phyloP scores from a whole-genome alignment of 768 basidiomycete species.

The Pluteus cervinus region DNA sequence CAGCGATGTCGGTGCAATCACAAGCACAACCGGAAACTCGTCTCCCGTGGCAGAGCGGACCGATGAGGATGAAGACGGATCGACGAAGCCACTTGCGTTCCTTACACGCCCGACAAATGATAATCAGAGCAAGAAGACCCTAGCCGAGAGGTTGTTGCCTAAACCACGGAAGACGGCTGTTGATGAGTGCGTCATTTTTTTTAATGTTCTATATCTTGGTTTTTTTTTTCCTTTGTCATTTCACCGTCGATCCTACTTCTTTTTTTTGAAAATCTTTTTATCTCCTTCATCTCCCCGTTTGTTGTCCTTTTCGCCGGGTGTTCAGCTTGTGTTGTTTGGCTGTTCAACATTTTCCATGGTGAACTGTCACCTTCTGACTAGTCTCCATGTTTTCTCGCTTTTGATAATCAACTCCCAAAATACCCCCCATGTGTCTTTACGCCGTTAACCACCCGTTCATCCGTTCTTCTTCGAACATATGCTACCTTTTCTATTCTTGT shows the following conservation, averaged over 20 bases:
- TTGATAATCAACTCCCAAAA: no score
- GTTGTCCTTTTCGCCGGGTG: no score
- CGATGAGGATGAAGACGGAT: conserved; percentile 15
- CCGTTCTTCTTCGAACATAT: no score
- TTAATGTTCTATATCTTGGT: conserved; percentile 6
- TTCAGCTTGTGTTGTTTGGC: no score
- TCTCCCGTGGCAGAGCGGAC: conserved; percentile 30
- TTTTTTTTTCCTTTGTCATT: conserved; percentile 4
- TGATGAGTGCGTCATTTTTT: conserved; percentile 42
- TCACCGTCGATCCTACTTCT: conserved; percentile 2
- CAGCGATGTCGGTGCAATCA: conserved; percentile 48
- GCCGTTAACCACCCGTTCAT: no score
- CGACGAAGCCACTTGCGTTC: conserved; percentile 20
- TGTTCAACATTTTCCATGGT: no score
- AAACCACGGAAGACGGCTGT: conserved; percentile 60
- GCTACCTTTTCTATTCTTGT: background rate
- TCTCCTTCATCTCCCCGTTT: no score
- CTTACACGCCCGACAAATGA: conserved; percentile 17
- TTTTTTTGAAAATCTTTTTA: conserved; percentile 3
- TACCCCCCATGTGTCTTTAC: no score
- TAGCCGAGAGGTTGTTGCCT: conserved; percentile 61
- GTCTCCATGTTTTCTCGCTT: no score
- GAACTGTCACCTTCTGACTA: no score
- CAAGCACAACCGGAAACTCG: conserved; percentile 33
- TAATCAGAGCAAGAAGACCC: conserved; percentile 25